Evolutionary conservation across 768 basidiomycete species (phyloP), one percentile per base, ranked within the genome.

Genomic region (Agaricus sinodeliciosus): DNA sequence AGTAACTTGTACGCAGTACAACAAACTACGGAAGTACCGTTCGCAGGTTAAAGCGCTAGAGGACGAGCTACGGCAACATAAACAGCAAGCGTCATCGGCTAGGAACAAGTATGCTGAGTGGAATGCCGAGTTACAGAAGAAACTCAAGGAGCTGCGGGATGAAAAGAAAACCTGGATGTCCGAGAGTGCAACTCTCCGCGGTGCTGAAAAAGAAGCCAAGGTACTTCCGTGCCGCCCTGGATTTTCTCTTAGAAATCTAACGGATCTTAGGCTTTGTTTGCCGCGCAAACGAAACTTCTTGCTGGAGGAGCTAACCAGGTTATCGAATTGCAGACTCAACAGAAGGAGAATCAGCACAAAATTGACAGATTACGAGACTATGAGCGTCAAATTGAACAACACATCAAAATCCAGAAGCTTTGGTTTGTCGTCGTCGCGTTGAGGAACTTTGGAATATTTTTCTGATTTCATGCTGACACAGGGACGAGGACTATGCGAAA

Each of bases 51-150:
- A 77, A 13, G 72, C 71, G 18, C 74, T 93, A 8, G 83, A 89
- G 57, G 74, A 69, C 34, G 84, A 90, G 55, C 72, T 94, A 28
- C 81, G 76, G 43, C 82, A 85, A 42, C 82, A 91, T 56, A 87
- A 84, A 55, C 75, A 77, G 34, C 85, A 89, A 58, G 84, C 89
- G 0, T 77, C 81, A 1, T 79, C 78, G 12, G 80, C 84, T 2
- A 90, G 90, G 63, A 79, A 82, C 55, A 86, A 87, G 59, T 90
- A 89, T 61, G 79, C 81, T 2, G 88, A 91, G 53, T 94, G 90
- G 87, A 90, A 90, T 58, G 76, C 72, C 3, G 83, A 90, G 55
- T 67, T 94, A n/a, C 84, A 88, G 61, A 82, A 84, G 54, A 88
- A 87, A 63, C 70, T 92, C 51, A 79, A 76, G 50, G 81, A 82